These are phyloP conservation scores for Xerocomus potaroensis DNA, from an alignment of 768 basidiomycete species.

Conservation along the genomic window DNA sequence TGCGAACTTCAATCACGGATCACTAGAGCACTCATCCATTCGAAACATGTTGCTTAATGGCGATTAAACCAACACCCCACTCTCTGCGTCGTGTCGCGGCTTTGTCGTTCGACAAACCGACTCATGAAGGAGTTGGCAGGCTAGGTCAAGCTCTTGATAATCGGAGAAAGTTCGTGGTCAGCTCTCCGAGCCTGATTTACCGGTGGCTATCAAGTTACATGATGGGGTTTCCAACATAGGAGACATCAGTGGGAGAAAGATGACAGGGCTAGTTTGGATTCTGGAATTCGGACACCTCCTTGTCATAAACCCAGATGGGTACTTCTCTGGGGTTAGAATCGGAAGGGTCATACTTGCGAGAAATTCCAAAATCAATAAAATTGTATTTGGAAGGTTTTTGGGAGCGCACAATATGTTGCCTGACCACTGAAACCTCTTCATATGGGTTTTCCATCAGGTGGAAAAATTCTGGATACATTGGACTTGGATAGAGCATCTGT, in stretches of 20 bases:
- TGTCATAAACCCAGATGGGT: conserved; percentile 37
- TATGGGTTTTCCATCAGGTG: conserved; percentile 15
- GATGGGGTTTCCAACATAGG: conserved; percentile 41
- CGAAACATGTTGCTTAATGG: too few relatives aligned
- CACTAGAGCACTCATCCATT: too few relatives aligned
- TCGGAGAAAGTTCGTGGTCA: too few relatives aligned
- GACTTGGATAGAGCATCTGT: conserved; percentile 25
- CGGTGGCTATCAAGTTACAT: too few relatives aligned
- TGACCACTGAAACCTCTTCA: conserved; percentile 14
- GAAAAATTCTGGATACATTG: conserved; percentile 22
- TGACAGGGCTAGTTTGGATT: conserved; percentile 18
- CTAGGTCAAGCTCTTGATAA: too few relatives aligned
- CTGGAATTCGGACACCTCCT: conserved; percentile 35
- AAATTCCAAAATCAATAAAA: conserved; percentile 31
- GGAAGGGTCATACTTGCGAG: conserved; percentile 24
- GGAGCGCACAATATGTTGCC: conserved; percentile 26
- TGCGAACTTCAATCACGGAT: too few relatives aligned
- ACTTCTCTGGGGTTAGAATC: conserved; percentile 24
- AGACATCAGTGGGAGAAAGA: conserved; percentile 41
- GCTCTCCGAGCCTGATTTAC: too few relatives aligned
- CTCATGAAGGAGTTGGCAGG: too few relatives aligned
- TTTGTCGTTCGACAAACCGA: too few relatives aligned
- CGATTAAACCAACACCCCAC: too few relatives aligned
- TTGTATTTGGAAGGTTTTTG: conserved; percentile 12
- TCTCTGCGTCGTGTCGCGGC: too few relatives aligned